phyloP scores from a whole-genome alignment of 1,139 yeast genomes.

The Blastobotrys elegans region DNA sequence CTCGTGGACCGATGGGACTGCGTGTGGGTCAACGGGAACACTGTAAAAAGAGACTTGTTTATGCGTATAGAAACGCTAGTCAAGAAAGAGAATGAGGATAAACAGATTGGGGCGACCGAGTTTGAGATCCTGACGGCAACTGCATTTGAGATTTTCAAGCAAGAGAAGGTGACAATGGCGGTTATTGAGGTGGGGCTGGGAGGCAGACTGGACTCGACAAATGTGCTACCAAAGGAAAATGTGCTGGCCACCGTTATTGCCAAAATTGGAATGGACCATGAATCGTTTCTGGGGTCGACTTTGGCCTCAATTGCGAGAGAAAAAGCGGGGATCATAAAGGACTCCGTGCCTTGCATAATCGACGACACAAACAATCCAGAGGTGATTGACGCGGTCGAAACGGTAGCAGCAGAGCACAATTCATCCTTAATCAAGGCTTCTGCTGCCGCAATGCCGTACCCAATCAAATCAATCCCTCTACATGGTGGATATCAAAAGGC shows the following conservation, averaged over 20 bases:
- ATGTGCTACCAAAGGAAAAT: conserved; percentile 42
- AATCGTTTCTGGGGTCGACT: conserved; percentile 62
- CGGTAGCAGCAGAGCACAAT: conserved; percentile 22
- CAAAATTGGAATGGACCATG: conserved; percentile 83
- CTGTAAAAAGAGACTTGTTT: conserved; percentile 49
- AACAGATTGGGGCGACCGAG: conserved; percentile 64
- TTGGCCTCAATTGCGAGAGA: conserved; percentile 61
- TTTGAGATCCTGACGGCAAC: conserved; percentile 81
- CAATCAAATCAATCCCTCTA: conserved; percentile 46
- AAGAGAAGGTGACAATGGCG: conserved; percentile 60
- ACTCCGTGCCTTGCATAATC: conserved; percentile 55
- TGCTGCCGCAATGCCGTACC: conserved; percentile 14
- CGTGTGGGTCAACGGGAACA: conserved; percentile 56
- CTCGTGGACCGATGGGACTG: conserved; percentile 68
- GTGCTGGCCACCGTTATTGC: conserved; percentile 65
- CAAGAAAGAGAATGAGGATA: conserved; percentile 20
- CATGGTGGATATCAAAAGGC: conserved; percentile 67
- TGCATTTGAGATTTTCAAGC: conserved; percentile 69
- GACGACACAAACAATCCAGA: conserved; percentile 59
- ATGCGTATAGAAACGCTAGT: conserved; percentile 42
- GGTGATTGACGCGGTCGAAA: conserved; percentile 44
- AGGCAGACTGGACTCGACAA: conserved; percentile 84
- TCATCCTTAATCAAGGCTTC: conserved; percentile 10
- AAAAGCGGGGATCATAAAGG: conserved; percentile 80
- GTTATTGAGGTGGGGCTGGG: conserved; percentile 89